Evolutionary conservation across 1,284 basidiomycete genomes (phyloP).

Genomic region (Xanthoconium separans): DNA sequence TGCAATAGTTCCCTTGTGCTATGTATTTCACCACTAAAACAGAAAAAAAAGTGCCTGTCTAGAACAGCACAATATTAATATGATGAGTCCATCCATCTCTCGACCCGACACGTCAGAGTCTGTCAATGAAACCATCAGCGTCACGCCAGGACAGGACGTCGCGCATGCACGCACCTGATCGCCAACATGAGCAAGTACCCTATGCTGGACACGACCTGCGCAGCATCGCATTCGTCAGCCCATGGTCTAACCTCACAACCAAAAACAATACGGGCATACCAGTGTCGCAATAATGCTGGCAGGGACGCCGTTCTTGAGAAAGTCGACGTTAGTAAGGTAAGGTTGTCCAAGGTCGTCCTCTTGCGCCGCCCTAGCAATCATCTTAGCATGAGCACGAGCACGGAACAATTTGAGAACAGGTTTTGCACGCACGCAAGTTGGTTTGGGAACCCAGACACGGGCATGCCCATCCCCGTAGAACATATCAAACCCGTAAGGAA

Average conservation of each 20-base stretch:
- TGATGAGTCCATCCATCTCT: no score
- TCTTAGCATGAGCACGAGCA: not conserved
- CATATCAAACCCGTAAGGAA: slow-evolving; percentile 93
- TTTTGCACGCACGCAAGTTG: slow-evolving; percentile 78
- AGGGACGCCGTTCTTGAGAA: slow-evolving; percentile 91
- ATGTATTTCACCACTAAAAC: no score
- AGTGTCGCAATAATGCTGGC: slow-evolving; percentile 85
- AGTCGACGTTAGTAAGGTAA: slow-evolving; percentile 85
- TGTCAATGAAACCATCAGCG: not conserved
- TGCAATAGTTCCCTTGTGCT: no score
- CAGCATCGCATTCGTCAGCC: not conserved
- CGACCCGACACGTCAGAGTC: not conserved
- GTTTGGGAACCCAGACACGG: slow-evolving; percentile 97
- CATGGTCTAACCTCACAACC: not conserved
- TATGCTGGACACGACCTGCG: slow-evolving; percentile 21
- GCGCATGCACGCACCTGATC: slow-evolving; percentile 13
- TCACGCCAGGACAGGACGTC: not conserved
- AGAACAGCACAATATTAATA: no score
- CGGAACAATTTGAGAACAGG: not conserved
- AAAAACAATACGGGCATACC: slow-evolving; percentile 42
- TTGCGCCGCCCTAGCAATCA: slow-evolving; percentile 72
- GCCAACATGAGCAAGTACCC: slow-evolving; percentile 24
- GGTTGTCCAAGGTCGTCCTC: slow-evolving; percentile 93
- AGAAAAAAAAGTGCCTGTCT: no score
- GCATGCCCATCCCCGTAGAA: slow-evolving; percentile 97